Base-by-base conservation (phyloP, 805 yeast genomes). In the Lipomyces sp. region DNA sequence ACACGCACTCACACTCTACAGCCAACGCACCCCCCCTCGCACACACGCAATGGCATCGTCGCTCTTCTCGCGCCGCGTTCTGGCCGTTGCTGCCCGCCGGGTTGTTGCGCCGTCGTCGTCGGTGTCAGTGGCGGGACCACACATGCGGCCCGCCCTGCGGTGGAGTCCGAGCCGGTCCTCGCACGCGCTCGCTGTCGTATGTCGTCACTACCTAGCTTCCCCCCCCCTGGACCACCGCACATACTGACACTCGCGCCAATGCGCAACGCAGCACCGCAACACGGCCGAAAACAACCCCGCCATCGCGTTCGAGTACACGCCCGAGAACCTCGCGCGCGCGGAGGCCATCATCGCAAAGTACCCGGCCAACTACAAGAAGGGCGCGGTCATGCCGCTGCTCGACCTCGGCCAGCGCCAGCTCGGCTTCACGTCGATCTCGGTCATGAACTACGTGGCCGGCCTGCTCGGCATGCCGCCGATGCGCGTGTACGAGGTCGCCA, bases 401-500 rank as follows among this genome's bases (percentile, higher is more conserved):
- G 95, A 86, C 65, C 74, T 86, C 57, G 95, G 93, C 36, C 95
- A 86, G 72, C 84, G 95, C 63, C 95, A 86, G 70, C 75, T 75
- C 49, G 95, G 95, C 0, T 86, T 83, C 74, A 84, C 93, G 38
- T 85, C 95, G 36, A 84, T 86, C 61, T 76, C 87, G 31, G 93
- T 86, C 57, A 86, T 86, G 95, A 86, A 86, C 73, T 84, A 87
- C 66, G 95, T 86, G 44, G 95, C 95, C 47, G 80, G 83, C 68
- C 63, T 83, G 64, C 75, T 86, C 63, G 91, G 85, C 63, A 84
- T 87, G 82, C 95, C 95, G 28, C 95, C 95, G 53, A 86, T 86
- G 95, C 80, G 95, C 71, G 95, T 86, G 28, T 86, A 86, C 69
- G 64, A 86, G 68, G 95, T 86, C 58, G 95, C 95, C 29, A 84